Evolutionary conservation across 768 basidiomycete species (phyloP).

Genomic region (Boletus sp.): DNA sequence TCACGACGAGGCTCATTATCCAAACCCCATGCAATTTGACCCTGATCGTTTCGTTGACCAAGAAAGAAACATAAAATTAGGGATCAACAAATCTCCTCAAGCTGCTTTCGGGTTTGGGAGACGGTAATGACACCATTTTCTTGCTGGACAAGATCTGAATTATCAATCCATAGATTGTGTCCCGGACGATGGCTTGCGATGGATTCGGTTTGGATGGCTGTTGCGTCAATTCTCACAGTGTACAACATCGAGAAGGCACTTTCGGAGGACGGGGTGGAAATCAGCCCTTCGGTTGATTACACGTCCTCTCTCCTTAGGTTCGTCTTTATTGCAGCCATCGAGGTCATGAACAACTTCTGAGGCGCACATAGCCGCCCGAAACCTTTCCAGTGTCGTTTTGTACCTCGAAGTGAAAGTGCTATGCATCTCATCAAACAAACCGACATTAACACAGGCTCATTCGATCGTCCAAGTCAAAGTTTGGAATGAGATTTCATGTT

Average conservation of each 20-base stretch:
- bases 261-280: constrained; percentile 31
- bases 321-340: neutral
- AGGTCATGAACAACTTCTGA: neutral
- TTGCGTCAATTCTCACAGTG: constrained; percentile 40
- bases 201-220: constrained; percentile 43
- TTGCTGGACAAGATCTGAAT: neutral
- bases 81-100: constrained; percentile 37
- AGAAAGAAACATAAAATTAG: constrained; percentile 25
- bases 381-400: constrained; percentile 40
- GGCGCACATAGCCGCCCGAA: constrained; percentile 36
- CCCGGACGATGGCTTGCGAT: constrained; percentile 45
- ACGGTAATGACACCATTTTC: constrained; percentile 26
- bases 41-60: constrained; percentile 36
- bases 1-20: constrained; percentile 39
- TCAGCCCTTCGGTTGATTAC: constrained; percentile 36
- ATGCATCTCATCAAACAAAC: constrained; percentile 29
- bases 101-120: constrained; percentile 43
- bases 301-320: constrained; percentile 38
- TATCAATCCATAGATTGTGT: constrained; percentile 34
- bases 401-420: constrained; percentile 35
- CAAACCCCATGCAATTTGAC: constrained; percentile 40
- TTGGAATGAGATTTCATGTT: neutral
- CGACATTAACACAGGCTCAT: neutral
- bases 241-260: constrained; percentile 40
- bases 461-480: neutral